Conservation (phyloP, 345 rosid species). For the Salix dunnii region DNA sequence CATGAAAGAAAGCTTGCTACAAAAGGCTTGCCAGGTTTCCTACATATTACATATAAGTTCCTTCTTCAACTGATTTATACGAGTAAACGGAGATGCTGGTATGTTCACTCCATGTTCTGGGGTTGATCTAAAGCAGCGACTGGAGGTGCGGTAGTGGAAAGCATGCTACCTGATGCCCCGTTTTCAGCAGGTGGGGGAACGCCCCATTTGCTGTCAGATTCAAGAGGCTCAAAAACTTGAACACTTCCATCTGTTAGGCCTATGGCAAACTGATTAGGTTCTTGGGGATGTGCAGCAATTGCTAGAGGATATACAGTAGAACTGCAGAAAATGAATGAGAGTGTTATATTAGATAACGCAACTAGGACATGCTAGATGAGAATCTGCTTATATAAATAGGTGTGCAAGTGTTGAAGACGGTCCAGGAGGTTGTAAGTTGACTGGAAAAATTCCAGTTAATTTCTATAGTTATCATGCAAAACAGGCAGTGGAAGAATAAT, state of each 20-base stretch:
- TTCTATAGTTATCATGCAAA: not conserved
- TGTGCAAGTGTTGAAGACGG: too few species aligned
- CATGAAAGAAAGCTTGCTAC: not conserved
- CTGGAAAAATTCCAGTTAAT: not conserved
- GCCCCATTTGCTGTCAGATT: conserved; percentile 57
- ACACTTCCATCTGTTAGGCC: conserved; percentile 66
- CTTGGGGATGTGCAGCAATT: conserved; percentile 66
- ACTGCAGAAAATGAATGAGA: conserved; percentile 4
- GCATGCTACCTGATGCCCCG: conserved; percentile 18
- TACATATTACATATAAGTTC: not conserved
- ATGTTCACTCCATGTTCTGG: not conserved
- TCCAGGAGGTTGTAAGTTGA: not conserved
- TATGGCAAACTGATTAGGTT: conserved; percentile 60
- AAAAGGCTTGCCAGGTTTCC: not conserved
- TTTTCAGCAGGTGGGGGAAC: conserved; percentile 41
- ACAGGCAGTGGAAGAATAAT: not conserved
- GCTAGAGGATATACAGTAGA: conserved; percentile 42
- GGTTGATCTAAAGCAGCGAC: conserved; percentile 1
- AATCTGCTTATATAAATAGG: not conserved
- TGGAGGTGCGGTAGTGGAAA: not conserved
- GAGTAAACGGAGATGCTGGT: not conserved
- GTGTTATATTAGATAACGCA: not conserved
- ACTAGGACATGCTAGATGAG: not conserved
- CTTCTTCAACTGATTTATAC: not conserved
- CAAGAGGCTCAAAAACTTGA: conserved; percentile 62